These are phyloP conservation scores for Tympanopsis confertula DNA, from an alignment of 2,329 filamentous ascomycete species.

Conservation along the genomic window DNA sequence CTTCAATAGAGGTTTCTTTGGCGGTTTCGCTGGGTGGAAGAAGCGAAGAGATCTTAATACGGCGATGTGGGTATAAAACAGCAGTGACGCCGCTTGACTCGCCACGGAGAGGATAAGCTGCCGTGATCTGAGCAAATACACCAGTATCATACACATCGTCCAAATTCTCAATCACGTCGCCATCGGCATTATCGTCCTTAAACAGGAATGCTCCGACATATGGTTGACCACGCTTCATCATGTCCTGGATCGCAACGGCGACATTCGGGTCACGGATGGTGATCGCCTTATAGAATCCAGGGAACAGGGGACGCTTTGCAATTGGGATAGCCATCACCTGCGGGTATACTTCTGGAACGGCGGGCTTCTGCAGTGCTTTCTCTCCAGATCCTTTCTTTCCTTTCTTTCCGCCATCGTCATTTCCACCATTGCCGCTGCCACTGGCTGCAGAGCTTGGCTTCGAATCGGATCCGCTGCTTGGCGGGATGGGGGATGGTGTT, in stretches of 20 bases:
- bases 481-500: background rate
- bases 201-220: conserved; percentile 95
- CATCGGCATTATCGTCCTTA: conserved; percentile 89
- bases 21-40: conserved; percentile 53
- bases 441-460: conserved; percentile 33
- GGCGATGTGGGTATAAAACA: conserved; percentile 87
- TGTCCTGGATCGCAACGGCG: conserved; percentile 82
- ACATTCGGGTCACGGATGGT: conserved; percentile 91
- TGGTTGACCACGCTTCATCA: conserved; percentile 91
- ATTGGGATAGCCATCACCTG: conserved; percentile 97
- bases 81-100: conserved; percentile 79
- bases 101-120: conserved; percentile 80
- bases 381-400: conserved; percentile 53
- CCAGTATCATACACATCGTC: conserved; percentile 92
- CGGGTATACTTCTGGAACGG: conserved; percentile 88
- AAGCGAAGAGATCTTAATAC: conserved; percentile 79
- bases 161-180: conserved; percentile 80
- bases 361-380: conserved; percentile 71
- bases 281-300: conserved; percentile 97
- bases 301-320: conserved; percentile 83
- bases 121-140: conserved; percentile 95
- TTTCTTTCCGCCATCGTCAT: conserved; percentile 31
- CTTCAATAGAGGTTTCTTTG: conserved; percentile 36
- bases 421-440: conserved; percentile 40
- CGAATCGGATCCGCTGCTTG: background rate